Base-by-base conservation (phyloP, 805 yeast species). In the Myxozyma geophila region DNA sequence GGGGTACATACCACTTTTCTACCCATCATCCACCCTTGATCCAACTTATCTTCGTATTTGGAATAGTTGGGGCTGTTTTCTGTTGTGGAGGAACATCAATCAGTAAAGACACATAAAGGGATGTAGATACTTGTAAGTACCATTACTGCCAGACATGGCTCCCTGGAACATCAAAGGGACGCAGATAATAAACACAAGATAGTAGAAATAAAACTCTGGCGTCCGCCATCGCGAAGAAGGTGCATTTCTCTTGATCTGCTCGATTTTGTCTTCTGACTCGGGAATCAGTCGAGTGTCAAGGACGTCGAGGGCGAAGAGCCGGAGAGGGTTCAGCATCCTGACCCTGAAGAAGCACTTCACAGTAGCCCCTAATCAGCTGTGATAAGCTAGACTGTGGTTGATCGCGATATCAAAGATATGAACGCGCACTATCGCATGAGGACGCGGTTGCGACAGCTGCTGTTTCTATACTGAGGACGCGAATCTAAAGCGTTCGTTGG, bases 1-100 rank as follows among this genome's bases (percentile, higher is more conserved):
- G n/a, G 21, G 44, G 28, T 33, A 50, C 68, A n/a, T 44, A 67
- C 73, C 48, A 91, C 96, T 75, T 87, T 88, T 33, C 97, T 78
- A 8, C 96, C 97, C 73, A 88, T 84, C 70, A 92, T 77, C 98
- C 98, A 93, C 4, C 99, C 98, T 6, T 85, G 80, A 36, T 87
- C 81, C 57, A 93, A 78, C 44, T 87, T 77, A 55, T 84, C 82
- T 68, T 82, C 82, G 72, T 83, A 91, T 55, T 79, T 78, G 19
- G 82, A 81, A 73, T 87, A 93, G 72, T 91, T 91, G 10, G 88
- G 87, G 71, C 89, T 90, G 1, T 85, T 78, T 67, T 86, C 87
- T 75, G 67, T 10, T 63, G 73, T 13, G 7, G 7, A 7, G 19
- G 13, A 19, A 7, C 13, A 9, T 35, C 35, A n/a, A 9, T 28